These are phyloP conservation scores for Gymnopilus dilepis DNA, from an alignment of 768 basidiomycete species.

Conservation along the genomic window DNA sequence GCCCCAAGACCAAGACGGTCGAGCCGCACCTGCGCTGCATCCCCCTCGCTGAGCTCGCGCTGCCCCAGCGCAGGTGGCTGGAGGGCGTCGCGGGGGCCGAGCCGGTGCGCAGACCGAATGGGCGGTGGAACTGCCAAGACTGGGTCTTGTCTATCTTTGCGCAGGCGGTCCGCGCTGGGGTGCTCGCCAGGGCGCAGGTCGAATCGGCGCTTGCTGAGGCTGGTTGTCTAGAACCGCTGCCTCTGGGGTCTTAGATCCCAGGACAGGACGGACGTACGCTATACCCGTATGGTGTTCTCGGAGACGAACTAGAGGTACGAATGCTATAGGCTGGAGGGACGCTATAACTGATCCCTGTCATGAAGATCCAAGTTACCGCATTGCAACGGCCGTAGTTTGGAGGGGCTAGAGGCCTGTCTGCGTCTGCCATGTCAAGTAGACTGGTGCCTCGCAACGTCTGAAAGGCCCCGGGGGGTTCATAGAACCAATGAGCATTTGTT, in stretches of 20 bases:
- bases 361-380: not conserved
- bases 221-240: conserved; percentile 2
- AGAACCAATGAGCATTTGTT: not conserved
- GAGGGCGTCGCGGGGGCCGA: conserved; percentile 28
- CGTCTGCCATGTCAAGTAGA: not conserved
- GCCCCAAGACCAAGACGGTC: conserved; percentile 27
- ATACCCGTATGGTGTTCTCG: conserved; percentile 2
- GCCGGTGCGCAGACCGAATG: conserved; percentile 29
- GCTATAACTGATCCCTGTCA: not conserved
- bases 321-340: not conserved
- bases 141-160: conserved; percentile 32
- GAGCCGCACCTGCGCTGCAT: conserved; percentile 13
- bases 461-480: not conserved
- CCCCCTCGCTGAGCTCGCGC: conserved; percentile 19
- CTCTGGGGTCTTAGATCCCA: not conserved
- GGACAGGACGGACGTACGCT: no score
- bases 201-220: conserved; percentile 2
- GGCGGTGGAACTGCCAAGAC: conserved; percentile 37
- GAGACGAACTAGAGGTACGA: not conserved
- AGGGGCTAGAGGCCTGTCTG: not conserved
- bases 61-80: conserved; percentile 22
- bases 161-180: conserved; percentile 18
- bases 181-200: conserved; percentile 13
- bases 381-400: not conserved
- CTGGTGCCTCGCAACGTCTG: not conserved